phyloP scores from a whole-genome alignment of 352 stramenopile species.

The Blastocystis sp. region DNA sequence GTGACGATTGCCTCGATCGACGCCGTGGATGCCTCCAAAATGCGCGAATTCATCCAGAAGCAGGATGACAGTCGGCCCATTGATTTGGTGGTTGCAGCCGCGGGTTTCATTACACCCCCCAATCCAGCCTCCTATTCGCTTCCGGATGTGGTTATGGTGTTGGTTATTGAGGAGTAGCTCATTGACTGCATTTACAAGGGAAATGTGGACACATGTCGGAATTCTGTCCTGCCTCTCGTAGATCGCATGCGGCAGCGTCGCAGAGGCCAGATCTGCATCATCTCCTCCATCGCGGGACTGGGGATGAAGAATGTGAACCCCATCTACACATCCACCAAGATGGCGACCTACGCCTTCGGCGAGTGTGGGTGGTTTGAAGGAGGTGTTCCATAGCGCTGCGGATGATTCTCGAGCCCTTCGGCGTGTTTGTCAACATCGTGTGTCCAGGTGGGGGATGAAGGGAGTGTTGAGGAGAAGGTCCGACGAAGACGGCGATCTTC shows the following conservation, averaged over 20 bases:
- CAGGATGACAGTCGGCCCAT: slow-evolving; percentile 17
- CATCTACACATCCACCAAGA: slow-evolving; percentile 58
- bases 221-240: no score
- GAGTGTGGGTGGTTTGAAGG: background rate
- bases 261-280: no score
- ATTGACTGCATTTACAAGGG: slow-evolving; percentile 44
- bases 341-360: slow-evolving; percentile 42
- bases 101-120: slow-evolving; percentile 15
- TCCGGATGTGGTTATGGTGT: background rate
- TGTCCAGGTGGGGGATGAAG: slow-evolving; percentile 29
- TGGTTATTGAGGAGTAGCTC: background rate
- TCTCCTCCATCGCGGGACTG: no score
- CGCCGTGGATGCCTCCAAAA: slow-evolving; percentile 10
- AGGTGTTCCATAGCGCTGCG: slow-evolving; percentile 18
- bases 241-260: no score
- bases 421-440: slow-evolving; percentile 54
- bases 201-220: no score
- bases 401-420: slow-evolving; percentile 23
- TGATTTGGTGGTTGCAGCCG: slow-evolving; percentile 40
- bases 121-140: background rate
- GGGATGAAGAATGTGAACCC: slow-evolving; percentile 48
- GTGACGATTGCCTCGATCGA: slow-evolving; percentile 46
- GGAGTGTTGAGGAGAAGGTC: background rate
- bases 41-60: slow-evolving; percentile 26
- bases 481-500: slow-evolving; percentile 35